These are phyloP conservation scores for Elaeis oleifera DNA, from an alignment of 202 grass and related monocot genomes.

Conservation along the genomic window DNA sequence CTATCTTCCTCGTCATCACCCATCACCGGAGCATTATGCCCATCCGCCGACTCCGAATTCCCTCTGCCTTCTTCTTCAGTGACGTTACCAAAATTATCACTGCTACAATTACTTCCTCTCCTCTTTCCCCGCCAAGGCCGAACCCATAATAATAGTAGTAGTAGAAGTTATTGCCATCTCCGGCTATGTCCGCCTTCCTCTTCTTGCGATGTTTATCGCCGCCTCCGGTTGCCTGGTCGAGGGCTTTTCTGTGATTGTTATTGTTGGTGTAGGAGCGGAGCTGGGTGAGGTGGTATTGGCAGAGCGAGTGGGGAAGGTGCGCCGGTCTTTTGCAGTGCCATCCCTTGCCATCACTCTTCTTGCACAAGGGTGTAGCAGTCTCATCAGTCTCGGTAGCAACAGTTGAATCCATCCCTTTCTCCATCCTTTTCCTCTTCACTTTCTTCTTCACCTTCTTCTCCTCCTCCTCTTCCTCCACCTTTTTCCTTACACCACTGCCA, in stretches of 20 bases:
- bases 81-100: neutral
- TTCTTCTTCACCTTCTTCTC: conserved; percentile 24
- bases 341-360: conserved; percentile 60
- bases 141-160: conserved; percentile 75
- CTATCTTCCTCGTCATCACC: conserved; percentile 38
- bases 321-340: conserved; percentile 44
- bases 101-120: neutral
- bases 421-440: neutral
- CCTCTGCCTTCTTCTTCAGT: neutral
- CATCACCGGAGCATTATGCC: conserved; percentile 1
- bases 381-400: neutral
- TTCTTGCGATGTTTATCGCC: conserved; percentile 25
- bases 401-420: neutral
- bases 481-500: neutral
- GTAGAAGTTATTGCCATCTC: conserved; percentile 4
- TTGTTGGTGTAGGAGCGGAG: conserved; percentile 25
- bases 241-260: conserved; percentile 1
- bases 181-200: neutral
- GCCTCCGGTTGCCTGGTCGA: too few species aligned
- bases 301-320: conserved; percentile 34
- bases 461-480: conserved; percentile 5
- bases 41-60: neutral
- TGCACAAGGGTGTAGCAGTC: conserved; percentile 25
- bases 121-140: conserved; percentile 41
- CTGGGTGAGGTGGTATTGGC: conserved; percentile 46